Percentiles rank a stretch among this genome's conserved stretches.
Evolutionary conservation across 108 stramenopile species (phyloP).

Genomic region (Discostella stelligeroides): DNA sequence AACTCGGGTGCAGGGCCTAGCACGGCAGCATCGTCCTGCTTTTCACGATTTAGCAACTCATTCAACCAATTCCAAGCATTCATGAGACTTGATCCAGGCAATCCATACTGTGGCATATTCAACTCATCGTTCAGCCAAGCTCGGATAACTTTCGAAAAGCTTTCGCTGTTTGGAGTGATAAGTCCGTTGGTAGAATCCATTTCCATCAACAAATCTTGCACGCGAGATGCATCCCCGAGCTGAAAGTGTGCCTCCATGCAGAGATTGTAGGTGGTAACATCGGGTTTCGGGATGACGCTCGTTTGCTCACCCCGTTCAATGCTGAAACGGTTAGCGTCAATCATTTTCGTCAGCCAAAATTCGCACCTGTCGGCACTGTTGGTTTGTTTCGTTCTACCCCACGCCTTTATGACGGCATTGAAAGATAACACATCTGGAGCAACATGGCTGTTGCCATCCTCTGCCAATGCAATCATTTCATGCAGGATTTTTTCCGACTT

Average conservation of each 20-base stretch:
- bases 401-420: slow-evolving; percentile 72
- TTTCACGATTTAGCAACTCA: slow-evolving; percentile 54
- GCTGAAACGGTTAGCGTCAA: too few relatives aligned
- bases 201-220: slow-evolving; percentile 69
- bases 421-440: slow-evolving; percentile 63
- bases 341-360: slow-evolving; percentile 77
- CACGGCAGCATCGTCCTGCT: slow-evolving; percentile 33
- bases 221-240: slow-evolving; percentile 51
- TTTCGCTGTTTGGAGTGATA: slow-evolving; percentile 72
- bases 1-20: slow-evolving; percentile 56
- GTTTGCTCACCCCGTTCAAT: slow-evolving; percentile 34
- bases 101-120: slow-evolving; percentile 22
- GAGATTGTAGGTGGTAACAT: slow-evolving; percentile 62
- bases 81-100: slow-evolving; percentile 44
- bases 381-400: slow-evolving; percentile 56
- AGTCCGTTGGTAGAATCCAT: slow-evolving; percentile 52
- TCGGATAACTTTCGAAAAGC: slow-evolving; percentile 69
- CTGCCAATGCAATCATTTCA: slow-evolving; percentile 55
- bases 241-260: slow-evolving; percentile 60
- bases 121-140: slow-evolving; percentile 66
- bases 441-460: slow-evolving; percentile 23
- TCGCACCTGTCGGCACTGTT: slow-evolving; percentile 60
- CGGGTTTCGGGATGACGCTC: slow-evolving; percentile 34
- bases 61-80: slow-evolving; percentile 64
- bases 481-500: slow-evolving; percentile 68